These are phyloP conservation scores for Amanita rimosa DNA, from an alignment of 768 basidiomycete species.

Conservation along the genomic window DNA sequence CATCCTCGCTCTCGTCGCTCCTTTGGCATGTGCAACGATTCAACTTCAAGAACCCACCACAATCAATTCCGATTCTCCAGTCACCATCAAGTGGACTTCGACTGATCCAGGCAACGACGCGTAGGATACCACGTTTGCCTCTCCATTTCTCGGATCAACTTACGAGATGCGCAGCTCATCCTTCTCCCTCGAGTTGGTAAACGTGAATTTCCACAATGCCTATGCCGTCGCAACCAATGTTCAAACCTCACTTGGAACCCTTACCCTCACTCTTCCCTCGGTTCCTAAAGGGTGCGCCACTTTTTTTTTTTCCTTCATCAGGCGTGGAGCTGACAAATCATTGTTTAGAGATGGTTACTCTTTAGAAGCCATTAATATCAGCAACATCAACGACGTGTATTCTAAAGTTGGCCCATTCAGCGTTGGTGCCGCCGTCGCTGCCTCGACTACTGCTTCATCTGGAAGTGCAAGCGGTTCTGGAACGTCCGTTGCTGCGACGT, in stretches of 20 bases:
- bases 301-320: constrained; percentile 8
- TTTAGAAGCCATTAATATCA: constrained; percentile 31
- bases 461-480: neutral
- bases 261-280: constrained; percentile 32
- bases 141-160: neutral
- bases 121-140: constrained; percentile 15
- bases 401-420: constrained; percentile 27
- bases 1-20: constrained; percentile 31
- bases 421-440: constrained; percentile 17
- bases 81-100: constrained; percentile 38
- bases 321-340: too few species aligned
- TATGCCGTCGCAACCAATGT: constrained; percentile 50
- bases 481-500: neutral
- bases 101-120: constrained; percentile 25
- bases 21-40: constrained; percentile 30
- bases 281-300: constrained; percentile 36
- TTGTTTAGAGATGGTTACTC: constrained; percentile 34
- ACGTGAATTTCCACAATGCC: constrained; percentile 36
- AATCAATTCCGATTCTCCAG: neutral
- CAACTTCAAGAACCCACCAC: neutral
- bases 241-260: constrained; percentile 17
- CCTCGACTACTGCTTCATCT: constrained; percentile 4
- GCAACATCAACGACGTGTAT: constrained; percentile 35
- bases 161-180: constrained; percentile 5
- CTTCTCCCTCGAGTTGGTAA: constrained; percentile 37